A percentile compares a stretch with the other conserved stretches of the same genome.
Conservation (phyloP, 306 rosid genomes). For the Hippophae gyantsensis region DNA sequence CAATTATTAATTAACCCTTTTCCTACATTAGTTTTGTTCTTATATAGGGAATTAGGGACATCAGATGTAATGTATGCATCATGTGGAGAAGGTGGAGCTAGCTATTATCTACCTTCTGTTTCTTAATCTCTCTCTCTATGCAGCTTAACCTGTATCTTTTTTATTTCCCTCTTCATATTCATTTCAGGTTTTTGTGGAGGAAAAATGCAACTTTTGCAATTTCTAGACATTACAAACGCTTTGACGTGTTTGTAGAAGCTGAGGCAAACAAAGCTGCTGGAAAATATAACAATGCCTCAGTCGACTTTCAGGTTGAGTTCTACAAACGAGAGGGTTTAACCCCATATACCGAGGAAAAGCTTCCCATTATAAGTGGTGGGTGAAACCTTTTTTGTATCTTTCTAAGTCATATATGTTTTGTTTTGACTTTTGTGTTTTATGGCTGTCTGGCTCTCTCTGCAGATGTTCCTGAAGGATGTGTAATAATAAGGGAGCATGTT, state of each 20-base stretch:
- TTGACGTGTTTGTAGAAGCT: slow-evolving; percentile 82
- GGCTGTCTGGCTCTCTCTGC: slow-evolving; percentile 27
- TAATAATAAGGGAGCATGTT: slow-evolving; percentile 74
- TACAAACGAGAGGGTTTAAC: slow-evolving; percentile 81
- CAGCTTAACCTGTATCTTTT: too few species aligned
- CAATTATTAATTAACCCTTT: too few species aligned
- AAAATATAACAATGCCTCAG: slow-evolving; percentile 72
- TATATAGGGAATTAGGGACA: too few species aligned
- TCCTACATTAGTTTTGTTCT: too few species aligned
- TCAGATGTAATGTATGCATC: too few species aligned
- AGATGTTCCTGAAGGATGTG: slow-evolving; percentile 99
- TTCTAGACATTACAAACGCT: slow-evolving; percentile 88
- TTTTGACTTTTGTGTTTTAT: slow-evolving; percentile 14
- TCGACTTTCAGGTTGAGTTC: slow-evolving; percentile 77
- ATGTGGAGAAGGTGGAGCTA: background rate
- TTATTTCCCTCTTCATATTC: background rate
- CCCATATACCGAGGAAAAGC: slow-evolving; percentile 78
- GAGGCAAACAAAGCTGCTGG: slow-evolving; percentile 89
- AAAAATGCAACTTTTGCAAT: slow-evolving; percentile 85
- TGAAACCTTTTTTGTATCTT: slow-evolving; percentile 12
- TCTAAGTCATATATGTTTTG: background rate
- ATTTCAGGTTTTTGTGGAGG: slow-evolving; percentile 86
- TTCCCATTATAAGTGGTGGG: slow-evolving; percentile 90
- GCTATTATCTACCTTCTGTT: background rate
- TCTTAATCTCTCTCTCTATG: background rate